Percentiles rank a stretch among this genome's conserved stretches.
Evolutionary conservation across 2,329 filamentous ascomycete genomes (phyloP).

Genomic region (Bipolaris gigantea): DNA sequence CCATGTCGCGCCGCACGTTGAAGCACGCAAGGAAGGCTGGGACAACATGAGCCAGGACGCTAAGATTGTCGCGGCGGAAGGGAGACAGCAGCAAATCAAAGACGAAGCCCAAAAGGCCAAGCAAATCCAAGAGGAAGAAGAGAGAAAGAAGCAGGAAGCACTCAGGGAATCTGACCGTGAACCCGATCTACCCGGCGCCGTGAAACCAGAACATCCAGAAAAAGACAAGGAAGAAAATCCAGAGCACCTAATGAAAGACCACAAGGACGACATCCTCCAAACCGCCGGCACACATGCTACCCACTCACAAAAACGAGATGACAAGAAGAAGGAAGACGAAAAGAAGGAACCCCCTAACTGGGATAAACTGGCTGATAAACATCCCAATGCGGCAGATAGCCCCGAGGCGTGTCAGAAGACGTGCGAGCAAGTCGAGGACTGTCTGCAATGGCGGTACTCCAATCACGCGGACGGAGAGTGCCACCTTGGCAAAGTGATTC

Average conservation of each 20-base stretch:
- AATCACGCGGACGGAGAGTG: conserved; percentile 35
- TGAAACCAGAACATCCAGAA: too few relatives aligned
- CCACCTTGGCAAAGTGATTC: conserved; percentile 35
- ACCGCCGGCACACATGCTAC: not conserved
- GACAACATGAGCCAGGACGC: conserved; percentile 35
- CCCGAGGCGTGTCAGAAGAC: conserved; percentile 29
- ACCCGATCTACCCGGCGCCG: too few relatives aligned
- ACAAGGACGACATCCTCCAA: conserved; percentile 3
- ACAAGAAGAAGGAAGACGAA: conserved; percentile 3
- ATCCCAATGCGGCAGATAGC: conserved; percentile 30
- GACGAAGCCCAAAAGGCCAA: conserved; percentile 11
- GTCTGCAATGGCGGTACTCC: conserved; percentile 43
- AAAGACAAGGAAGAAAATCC: not conserved
- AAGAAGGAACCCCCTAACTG: conserved; percentile 17
- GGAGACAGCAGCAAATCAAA: conserved; percentile 19
- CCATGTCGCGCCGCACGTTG: conserved; percentile 36
- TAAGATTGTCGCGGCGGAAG: conserved; percentile 22
- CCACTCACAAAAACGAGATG: not conserved
- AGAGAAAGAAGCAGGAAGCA: not conserved
- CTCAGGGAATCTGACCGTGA: not conserved
- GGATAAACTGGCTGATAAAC: conserved; percentile 19
- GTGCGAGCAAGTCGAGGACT: conserved; percentile 36
- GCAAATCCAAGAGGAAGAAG: not conserved
- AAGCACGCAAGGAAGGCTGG: conserved; percentile 35
- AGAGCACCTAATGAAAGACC: not conserved